Conservation (phyloP, 2,329 filamentous ascomycete species). For the Orbilia oligospora region DNA sequence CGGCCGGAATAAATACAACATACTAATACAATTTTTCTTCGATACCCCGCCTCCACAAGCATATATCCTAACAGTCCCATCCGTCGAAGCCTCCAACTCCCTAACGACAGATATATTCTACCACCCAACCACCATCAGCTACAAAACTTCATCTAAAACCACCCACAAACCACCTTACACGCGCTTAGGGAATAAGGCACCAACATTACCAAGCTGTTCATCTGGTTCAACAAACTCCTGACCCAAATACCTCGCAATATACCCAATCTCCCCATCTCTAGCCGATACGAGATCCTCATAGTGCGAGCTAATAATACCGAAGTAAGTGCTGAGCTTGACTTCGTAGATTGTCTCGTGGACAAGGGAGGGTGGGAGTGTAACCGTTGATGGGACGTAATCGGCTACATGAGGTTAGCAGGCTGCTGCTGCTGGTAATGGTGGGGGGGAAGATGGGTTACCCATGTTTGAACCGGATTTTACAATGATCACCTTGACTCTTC, state of each 20-base stretch:
- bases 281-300: background rate
- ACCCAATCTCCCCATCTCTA: no score
- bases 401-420: background rate
- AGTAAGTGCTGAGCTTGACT: background rate
- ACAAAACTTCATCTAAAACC: background rate
- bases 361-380: background rate
- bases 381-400: background rate
- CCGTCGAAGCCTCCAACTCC: background rate
- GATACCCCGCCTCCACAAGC: background rate
- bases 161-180: no score
- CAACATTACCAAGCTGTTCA: no score
- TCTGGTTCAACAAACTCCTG: no score
- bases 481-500: no score
- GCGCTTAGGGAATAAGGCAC: no score
- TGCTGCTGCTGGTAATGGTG: background rate
- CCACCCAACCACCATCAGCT: background rate
- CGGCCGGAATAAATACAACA: no score
- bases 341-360: background rate
- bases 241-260: no score
- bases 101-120: background rate
- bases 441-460: no score
- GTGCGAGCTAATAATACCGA: background rate
- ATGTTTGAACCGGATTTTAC: no score
- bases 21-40: background rate
- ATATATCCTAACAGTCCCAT: background rate